These are phyloP conservation scores for Tilletia indica DNA, from an alignment of 1,284 basidiomycete genomes.

Conservation along the genomic window DNA sequence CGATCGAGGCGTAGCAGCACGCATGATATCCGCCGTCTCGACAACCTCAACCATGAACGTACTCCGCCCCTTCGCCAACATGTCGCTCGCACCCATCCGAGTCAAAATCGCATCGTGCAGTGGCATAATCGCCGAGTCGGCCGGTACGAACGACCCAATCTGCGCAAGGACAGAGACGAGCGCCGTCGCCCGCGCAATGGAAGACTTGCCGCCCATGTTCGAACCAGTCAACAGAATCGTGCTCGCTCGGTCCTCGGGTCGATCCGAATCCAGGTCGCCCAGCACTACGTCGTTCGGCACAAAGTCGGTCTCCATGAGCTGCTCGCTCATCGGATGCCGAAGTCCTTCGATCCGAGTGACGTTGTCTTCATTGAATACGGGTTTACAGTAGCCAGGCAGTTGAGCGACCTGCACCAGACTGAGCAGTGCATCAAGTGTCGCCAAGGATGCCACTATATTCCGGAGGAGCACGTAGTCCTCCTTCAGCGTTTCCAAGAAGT, in stretches of 20 bases:
- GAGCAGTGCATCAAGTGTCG: slow-evolving; percentile 39
- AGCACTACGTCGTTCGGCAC: slow-evolving; percentile 47
- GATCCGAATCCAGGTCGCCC: slow-evolving; percentile 19
- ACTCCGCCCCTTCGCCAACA: slow-evolving; percentile 76
- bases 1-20: slow-evolving; percentile 34
- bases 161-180: slow-evolving; percentile 59
- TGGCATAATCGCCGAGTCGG: slow-evolving; percentile 68
- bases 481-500: slow-evolving; percentile 32
- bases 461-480: slow-evolving; percentile 36
- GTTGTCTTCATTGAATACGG: background rate
- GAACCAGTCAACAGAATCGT: slow-evolving; percentile 50
- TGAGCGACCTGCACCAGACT: slow-evolving; percentile 36
- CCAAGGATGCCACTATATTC: slow-evolving; percentile 37
- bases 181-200: slow-evolving; percentile 54
- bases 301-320: slow-evolving; percentile 29
- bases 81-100: slow-evolving; percentile 80
- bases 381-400: slow-evolving; percentile 31
- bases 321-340: slow-evolving; percentile 50
- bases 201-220: slow-evolving; percentile 68
- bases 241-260: background rate
- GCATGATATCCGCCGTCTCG: slow-evolving; percentile 68
- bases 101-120: slow-evolving; percentile 81
- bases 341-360: slow-evolving; percentile 28
- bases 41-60: slow-evolving; percentile 92
- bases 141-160: slow-evolving; percentile 66